Base-by-base conservation (phyloP, 75 land plant species). In the Cupressus sempervirens region DNA sequence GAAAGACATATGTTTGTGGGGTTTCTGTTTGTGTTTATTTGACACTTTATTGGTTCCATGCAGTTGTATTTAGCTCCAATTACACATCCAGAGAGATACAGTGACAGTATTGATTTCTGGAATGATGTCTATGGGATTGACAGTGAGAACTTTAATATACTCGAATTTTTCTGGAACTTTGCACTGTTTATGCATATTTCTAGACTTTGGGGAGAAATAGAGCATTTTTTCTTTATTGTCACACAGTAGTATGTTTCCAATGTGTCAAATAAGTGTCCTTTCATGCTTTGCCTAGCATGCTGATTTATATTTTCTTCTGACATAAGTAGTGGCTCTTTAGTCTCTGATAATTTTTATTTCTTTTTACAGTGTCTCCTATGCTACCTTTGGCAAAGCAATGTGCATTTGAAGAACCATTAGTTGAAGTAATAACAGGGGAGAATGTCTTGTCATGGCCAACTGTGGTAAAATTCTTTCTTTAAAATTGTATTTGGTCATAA, bases 31-130 rank as follows among this genome's bases (percentile, higher is more conserved):
- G 74, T 30, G 32, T 72, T 3, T 30, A 72, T 72, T 72, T 72
- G 35, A 70, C 34, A 80, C 36, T 84, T 13, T 70, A 23, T 81
- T 77, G 83, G 79, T 13, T 48, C 48, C 79, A 82, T 88, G 86
- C 93, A 97, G 99, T 83, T 98, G 76, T 96, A 91, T 83, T 91
- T 98, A 92, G 99, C 98, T 45, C 98, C 98, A 34, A 87, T 98
- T 26, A 94, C 99, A 58, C 91, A 98, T 89, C 50, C 93, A 75
- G 98, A 96, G 81, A 90, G 98, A 88, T 98, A 98, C 82, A 87
- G 88, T 76, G 96, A 92, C n/a, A 96, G 97, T 88, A 91, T 98
- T 82, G 98, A 94, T 82, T 98, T 98, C 82, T 98, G 99, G 99
- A 93, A 92, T 34, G 86, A 90, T 90, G 99, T 98, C 4, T 98